A percentile compares a stretch with the other conserved stretches of the same genome.
These are phyloP conservation scores for Cercospora berteroae DNA, from an alignment of 2,329 filamentous ascomycete species.

Conservation along the genomic window DNA sequence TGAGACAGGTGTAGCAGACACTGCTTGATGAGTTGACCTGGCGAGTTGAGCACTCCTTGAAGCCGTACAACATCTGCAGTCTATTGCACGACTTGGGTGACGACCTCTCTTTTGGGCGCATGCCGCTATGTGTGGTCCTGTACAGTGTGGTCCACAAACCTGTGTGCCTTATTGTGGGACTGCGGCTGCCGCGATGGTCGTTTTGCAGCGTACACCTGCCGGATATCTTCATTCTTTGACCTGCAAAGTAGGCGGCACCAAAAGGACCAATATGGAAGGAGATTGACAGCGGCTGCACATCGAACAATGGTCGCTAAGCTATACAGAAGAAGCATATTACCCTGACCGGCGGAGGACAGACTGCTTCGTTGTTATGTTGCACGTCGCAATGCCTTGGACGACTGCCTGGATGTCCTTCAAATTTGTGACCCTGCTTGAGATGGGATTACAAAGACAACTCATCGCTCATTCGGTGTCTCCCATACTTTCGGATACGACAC, in stretches of 20 bases:
- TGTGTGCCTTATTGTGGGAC: neutral
- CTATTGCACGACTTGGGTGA: neutral
- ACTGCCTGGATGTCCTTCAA: neutral
- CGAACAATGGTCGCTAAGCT: neutral
- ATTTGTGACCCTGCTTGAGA: neutral
- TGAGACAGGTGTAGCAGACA: constrained; percentile 63
- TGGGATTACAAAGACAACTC: neutral
- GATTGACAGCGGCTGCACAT: neutral
- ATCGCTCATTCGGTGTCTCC: neutral
- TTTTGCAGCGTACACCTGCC: neutral
- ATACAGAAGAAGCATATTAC: neutral
- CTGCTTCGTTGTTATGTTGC: neutral
- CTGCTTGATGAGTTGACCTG: neutral
- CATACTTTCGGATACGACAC: neutral
- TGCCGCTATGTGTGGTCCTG: neutral
- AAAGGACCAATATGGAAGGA: neutral
- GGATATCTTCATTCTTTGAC: neutral
- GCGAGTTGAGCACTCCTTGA: neutral
- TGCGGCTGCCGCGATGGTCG: neutral
- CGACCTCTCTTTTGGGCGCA: neutral
- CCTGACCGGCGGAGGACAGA: neutral
- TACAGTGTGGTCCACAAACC: neutral
- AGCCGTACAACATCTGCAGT: neutral
- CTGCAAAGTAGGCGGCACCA: neutral
- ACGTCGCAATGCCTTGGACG: neutral